Percentiles rank a stretch among this genome's conserved stretches.
Evolutionary conservation across 148 eudicot genomes (phyloP).

Genomic region (Amaranthus hypochondriacus): DNA sequence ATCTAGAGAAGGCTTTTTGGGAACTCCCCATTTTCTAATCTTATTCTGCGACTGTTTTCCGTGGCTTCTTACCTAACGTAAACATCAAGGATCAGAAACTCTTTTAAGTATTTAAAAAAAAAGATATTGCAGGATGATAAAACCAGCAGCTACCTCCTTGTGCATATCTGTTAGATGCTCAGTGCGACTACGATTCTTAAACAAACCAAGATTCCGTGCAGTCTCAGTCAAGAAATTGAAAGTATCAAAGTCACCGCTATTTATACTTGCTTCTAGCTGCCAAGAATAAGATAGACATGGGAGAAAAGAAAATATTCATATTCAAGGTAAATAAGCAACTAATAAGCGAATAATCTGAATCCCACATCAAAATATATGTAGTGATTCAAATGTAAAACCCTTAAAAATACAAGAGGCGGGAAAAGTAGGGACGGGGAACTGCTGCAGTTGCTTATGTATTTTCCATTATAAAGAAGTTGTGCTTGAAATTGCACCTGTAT

Average conservation of each 20-base stretch:
- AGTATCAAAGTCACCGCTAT: constrained; percentile 64
- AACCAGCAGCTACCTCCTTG: constrained; percentile 31
- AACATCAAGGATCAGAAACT: constrained; percentile 16
- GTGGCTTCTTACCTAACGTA: constrained; percentile 29
- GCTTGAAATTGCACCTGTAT: constrained; percentile 50
- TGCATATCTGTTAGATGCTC: constrained; percentile 12
- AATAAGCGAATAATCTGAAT: background rate
- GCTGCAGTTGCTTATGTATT: too few relatives aligned
- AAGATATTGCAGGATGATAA: background rate
- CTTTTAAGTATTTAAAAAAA: background rate
- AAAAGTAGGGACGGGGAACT: background rate
- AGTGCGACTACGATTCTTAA: constrained; percentile 27
- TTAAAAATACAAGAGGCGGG: background rate
- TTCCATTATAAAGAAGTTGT: too few relatives aligned
- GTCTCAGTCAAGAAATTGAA: constrained; percentile 48
- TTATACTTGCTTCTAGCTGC: constrained; percentile 82
- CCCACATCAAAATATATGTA: background rate
- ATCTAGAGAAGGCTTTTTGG: constrained; percentile 40
- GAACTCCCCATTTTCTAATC: constrained; percentile 45
- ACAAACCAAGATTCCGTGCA: constrained; percentile 33
- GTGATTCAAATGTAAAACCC: background rate
- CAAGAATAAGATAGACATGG: constrained; percentile 8
- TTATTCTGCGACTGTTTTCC: constrained; percentile 41
- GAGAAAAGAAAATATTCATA: background rate
- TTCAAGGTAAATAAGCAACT: background rate